A percentile compares a stretch with the other conserved stretches of the same genome.
phyloP scores from a whole-genome alignment of 306 rosid species.

The Malus asiatica region DNA sequence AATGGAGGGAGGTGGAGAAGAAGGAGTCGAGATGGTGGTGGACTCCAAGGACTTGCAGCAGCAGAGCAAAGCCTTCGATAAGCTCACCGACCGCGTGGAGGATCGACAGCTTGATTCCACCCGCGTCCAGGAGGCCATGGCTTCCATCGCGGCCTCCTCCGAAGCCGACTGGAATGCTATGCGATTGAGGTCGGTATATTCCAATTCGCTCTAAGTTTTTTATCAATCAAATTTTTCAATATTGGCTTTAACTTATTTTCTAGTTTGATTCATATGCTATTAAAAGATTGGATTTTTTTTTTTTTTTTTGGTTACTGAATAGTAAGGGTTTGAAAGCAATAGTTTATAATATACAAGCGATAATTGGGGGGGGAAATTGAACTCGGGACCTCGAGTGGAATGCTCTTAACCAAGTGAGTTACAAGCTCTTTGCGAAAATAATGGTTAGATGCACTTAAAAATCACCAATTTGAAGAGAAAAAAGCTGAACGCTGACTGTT shows the following conservation, averaged over 20 bases:
- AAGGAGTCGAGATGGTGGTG: conserved; percentile 58
- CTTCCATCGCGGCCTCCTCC: conserved; percentile 82
- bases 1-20: conserved; percentile 77
- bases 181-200: conserved; percentile 48
- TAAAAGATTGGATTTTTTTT: background rate
- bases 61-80: conserved; percentile 92
- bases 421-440: too few species aligned
- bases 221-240: background rate
- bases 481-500: background rate
- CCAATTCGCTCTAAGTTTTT: background rate
- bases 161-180: conserved; percentile 76
- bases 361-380: too few species aligned
- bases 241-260: background rate
- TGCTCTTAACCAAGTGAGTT: too few species aligned
- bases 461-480: background rate
- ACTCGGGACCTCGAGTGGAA: too few species aligned
- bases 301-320: too few species aligned
- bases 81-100: conserved; percentile 95
- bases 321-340: background rate
- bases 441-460: too few species aligned
- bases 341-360: too few species aligned
- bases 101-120: conserved; percentile 98
- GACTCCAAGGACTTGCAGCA: conserved; percentile 86
- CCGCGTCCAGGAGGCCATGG: conserved; percentile 99
- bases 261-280: background rate